Percentiles rank a stretch among this genome's conserved stretches.
Conservation (phyloP, 176 grass and related monocot genomes). For the Musa schizocarpa region DNA sequence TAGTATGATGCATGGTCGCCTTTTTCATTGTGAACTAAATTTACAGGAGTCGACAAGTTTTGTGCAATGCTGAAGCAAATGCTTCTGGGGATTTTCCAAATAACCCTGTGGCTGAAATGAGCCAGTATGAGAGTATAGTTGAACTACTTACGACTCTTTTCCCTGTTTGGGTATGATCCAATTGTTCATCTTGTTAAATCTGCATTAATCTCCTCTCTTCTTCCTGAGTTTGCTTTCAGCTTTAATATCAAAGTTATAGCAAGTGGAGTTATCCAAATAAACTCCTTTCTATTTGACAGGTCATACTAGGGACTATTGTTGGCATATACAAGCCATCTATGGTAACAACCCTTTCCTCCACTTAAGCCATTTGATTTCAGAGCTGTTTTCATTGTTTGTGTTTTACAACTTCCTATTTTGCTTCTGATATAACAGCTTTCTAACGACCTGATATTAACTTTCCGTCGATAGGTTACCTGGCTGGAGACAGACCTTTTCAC, state of each 20-base stretch:
- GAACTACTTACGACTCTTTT: conserved; percentile 95
- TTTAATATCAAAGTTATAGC: background rate
- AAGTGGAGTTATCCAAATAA: conserved; percentile 19
- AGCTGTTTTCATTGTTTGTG: background rate
- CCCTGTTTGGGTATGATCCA: conserved; percentile 72
- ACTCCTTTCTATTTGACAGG: conserved; percentile 34
- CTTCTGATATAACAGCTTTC: conserved; percentile 3
- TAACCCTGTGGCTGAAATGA: conserved; percentile 31
- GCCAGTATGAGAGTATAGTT: conserved; percentile 74
- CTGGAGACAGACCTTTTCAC: conserved; percentile 96
- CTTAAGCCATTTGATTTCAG: background rate
- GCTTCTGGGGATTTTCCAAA: conserved; percentile 63
- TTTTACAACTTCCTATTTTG: background rate
- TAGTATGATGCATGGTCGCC: background rate
- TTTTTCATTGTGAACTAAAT: conserved; percentile 15
- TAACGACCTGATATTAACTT: conserved; percentile 22
- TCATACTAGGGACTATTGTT: conserved; percentile 81
- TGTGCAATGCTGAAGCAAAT: conserved; percentile 80
- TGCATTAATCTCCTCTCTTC: conserved; percentile 14
- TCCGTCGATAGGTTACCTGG: conserved; percentile 68
- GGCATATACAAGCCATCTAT: conserved; percentile 89
- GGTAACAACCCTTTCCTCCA: conserved; percentile 34
- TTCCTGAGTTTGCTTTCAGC: background rate
- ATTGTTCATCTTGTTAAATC: conserved; percentile 19
- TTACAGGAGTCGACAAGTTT: conserved; percentile 55